Conservation (phyloP, 768 basidiomycete species). For the Russula emetica region DNA sequence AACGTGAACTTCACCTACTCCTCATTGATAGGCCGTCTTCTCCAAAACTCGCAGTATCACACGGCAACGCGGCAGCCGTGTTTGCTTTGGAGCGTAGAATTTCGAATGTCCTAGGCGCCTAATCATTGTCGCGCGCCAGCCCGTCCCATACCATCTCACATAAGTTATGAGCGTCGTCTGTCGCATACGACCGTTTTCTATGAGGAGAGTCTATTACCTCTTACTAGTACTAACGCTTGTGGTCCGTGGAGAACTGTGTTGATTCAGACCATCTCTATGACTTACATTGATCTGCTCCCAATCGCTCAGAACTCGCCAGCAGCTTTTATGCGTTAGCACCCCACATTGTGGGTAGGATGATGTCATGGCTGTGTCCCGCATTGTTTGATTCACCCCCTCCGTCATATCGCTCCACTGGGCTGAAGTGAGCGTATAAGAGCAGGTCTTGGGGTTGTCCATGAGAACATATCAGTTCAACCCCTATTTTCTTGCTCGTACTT, state of each 20-base stretch:
- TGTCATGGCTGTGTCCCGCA: neutral
- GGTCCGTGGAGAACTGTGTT: neutral
- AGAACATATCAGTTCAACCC: too few relatives aligned
- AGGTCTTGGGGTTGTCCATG: too few relatives aligned
- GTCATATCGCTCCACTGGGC: slow-evolving; percentile 4
- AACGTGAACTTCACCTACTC: neutral
- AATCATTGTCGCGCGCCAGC: neutral
- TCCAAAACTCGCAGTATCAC: neutral
- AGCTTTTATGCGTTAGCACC: too few relatives aligned
- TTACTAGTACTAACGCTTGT: neutral
- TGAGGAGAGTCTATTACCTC: neutral
- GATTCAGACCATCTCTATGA: neutral
- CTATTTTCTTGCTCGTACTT: too few relatives aligned
- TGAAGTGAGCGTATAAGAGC: slow-evolving; percentile 1
- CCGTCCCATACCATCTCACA: neutral
- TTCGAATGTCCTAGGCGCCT: neutral
- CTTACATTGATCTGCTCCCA: too few relatives aligned
- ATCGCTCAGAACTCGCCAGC: too few relatives aligned
- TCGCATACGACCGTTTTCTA: neutral
- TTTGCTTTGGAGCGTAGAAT: neutral
- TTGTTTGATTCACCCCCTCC: neutral
- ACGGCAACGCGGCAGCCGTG: neutral
- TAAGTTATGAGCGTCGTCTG: neutral
- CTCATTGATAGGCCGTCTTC: neutral
- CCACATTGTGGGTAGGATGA: neutral